Evolutionary conservation across 768 basidiomycete species (phyloP).

Genomic region (Hirschioporus abietinus): DNA sequence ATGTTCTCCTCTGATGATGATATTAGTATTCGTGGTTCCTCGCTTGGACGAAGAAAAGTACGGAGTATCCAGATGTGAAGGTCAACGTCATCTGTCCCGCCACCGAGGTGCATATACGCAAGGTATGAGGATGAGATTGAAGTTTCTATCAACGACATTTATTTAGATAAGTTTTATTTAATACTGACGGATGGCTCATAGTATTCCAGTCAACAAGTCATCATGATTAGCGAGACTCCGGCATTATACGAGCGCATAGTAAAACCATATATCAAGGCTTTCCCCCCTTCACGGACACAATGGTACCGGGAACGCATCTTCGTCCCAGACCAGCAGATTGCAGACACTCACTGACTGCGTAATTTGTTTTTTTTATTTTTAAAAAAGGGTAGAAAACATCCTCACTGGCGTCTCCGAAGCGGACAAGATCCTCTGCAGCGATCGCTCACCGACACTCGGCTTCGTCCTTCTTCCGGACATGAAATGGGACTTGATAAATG

Average conservation of each 20-base stretch:
- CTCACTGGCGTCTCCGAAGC: slow-evolving; percentile 71
- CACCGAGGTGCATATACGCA: slow-evolving; percentile 83
- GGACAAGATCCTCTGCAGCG: slow-evolving; percentile 63
- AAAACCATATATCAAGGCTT: slow-evolving; percentile 69
- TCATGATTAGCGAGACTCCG: slow-evolving; percentile 82
- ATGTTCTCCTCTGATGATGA: slow-evolving; percentile 8
- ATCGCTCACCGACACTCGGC: slow-evolving; percentile 39
- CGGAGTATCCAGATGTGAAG: slow-evolving; percentile 61
- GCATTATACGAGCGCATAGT: slow-evolving; percentile 66
- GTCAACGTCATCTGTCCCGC: slow-evolving; percentile 85
- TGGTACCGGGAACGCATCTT: slow-evolving; percentile 46
- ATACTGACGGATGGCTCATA: slow-evolving; percentile 25
- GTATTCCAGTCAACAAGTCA: slow-evolving; percentile 70
- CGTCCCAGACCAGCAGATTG: too few relatives aligned
- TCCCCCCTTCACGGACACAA: slow-evolving; percentile 72
- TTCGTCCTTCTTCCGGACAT: slow-evolving; percentile 90
- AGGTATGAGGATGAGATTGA: slow-evolving; percentile 36
- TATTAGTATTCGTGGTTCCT: slow-evolving; percentile 81
- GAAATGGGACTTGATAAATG: slow-evolving; percentile 86
- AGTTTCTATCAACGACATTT: slow-evolving; percentile 1
- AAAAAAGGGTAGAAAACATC: slow-evolving; percentile 77
- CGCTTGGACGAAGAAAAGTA: slow-evolving; percentile 52
- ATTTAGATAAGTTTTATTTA: slow-evolving; percentile 1
- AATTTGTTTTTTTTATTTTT: too few relatives aligned
- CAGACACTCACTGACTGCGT: too few relatives aligned